These are phyloP conservation scores for Talaromyces sp. DNA, from an alignment of 2,329 filamentous ascomycete genomes.

Conservation along the genomic window DNA sequence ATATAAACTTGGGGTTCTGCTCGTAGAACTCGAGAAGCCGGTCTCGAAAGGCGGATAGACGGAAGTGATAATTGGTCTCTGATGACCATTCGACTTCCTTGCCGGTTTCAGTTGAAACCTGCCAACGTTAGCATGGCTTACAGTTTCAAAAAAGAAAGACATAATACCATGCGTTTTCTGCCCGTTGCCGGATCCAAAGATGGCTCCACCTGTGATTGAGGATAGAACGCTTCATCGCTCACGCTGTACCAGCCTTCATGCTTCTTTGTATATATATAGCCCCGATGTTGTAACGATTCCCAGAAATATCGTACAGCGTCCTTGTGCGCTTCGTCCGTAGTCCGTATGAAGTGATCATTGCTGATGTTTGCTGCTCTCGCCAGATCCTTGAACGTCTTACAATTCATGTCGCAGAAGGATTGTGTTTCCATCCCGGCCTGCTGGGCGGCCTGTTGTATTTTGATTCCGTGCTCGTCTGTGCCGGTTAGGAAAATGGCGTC, in stretches of 20 bases:
- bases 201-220: slow-evolving; percentile 66
- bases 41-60: slow-evolving; percentile 76
- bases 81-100: slow-evolving; percentile 93
- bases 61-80: slow-evolving; percentile 93
- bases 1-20: slow-evolving; percentile 71
- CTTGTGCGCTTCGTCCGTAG: slow-evolving; percentile 75
- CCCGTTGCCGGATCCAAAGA: slow-evolving; percentile 75
- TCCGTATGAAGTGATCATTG: slow-evolving; percentile 86
- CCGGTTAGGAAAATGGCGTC: slow-evolving; percentile 75
- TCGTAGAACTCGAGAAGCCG: slow-evolving; percentile 72
- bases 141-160: not conserved
- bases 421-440: slow-evolving; percentile 52
- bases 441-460: slow-evolving; percentile 42
- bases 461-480: slow-evolving; percentile 96
- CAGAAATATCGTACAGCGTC: slow-evolving; percentile 86
- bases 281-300: slow-evolving; percentile 68
- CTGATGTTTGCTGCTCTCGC: slow-evolving; percentile 64
- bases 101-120: slow-evolving; percentile 74
- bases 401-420: slow-evolving; percentile 81
- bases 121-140: slow-evolving; percentile 15
- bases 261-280: slow-evolving; percentile 75
- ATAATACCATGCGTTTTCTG: slow-evolving; percentile 64
- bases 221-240: slow-evolving; percentile 95
- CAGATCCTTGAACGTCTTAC: slow-evolving; percentile 70
- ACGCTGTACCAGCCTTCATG: slow-evolving; percentile 97